Evolutionary conservation across 2,329 filamentous ascomycete species (phyloP).

Genomic region (Akanthomyces uredinophilus): DNA sequence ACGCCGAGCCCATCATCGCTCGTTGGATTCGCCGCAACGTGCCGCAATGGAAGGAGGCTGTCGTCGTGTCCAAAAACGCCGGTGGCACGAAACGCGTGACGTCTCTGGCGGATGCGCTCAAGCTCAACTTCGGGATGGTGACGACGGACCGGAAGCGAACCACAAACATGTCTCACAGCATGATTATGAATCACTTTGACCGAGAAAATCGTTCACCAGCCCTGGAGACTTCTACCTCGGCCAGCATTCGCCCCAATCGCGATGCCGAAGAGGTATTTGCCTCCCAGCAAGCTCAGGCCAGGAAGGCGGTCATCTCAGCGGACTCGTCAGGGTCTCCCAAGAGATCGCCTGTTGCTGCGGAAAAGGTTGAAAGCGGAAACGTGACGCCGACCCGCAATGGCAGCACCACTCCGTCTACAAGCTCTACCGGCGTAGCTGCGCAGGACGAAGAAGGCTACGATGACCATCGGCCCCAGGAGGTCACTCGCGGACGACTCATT

Average conservation of each 20-base stretch:
- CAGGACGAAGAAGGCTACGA: constrained; percentile 54
- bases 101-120: constrained; percentile 88
- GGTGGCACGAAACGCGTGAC: constrained; percentile 97
- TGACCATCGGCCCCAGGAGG: constrained; percentile 78
- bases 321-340: constrained; percentile 15
- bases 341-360: constrained; percentile 1
- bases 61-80: constrained; percentile 97
- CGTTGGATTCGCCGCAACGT: constrained; percentile 93
- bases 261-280: constrained; percentile 22
- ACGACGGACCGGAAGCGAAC: constrained; percentile 72
- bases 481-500: constrained; percentile 84
- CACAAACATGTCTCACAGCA: constrained; percentile 67
- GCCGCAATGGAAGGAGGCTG: constrained; percentile 79
- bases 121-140: constrained; percentile 96
- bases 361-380: background rate
- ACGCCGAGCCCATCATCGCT: constrained; percentile 90
- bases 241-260: constrained; percentile 18
- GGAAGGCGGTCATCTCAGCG: background rate
- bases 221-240: constrained; percentile 30
- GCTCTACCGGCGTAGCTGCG: constrained; percentile 23
- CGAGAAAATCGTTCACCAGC: constrained; percentile 45
- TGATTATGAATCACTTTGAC: constrained; percentile 67
- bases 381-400: constrained; percentile 2
- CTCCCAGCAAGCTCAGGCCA: constrained; percentile 17
- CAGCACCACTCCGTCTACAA: constrained; percentile 9